These are phyloP conservation scores for Colletotrichum caudatum DNA, from an alignment of 2,329 filamentous ascomycete species.

Conservation along the genomic window DNA sequence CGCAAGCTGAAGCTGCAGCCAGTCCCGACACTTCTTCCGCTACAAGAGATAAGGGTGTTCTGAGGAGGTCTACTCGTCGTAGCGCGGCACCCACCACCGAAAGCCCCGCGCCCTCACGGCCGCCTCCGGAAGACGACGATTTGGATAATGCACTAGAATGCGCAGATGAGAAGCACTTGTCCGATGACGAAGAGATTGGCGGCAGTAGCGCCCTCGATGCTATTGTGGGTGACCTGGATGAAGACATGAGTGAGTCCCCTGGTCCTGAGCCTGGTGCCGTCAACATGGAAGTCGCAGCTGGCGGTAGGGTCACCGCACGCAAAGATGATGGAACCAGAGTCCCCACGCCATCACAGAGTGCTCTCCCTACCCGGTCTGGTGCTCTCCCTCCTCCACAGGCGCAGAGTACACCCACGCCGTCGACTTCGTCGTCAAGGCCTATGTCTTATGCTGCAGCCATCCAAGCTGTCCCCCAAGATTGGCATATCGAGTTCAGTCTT, in stretches of 20 bases:
- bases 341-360: slow-evolving; percentile 79
- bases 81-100: slow-evolving; percentile 63
- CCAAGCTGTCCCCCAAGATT: slow-evolving; percentile 85
- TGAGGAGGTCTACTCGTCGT: slow-evolving; percentile 74
- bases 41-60: slow-evolving; percentile 67
- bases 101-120: slow-evolving; percentile 62
- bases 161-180: slow-evolving; percentile 88
- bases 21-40: slow-evolving; percentile 61
- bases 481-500: slow-evolving; percentile 96
- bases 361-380: slow-evolving; percentile 55
- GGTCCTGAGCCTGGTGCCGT: slow-evolving; percentile 87
- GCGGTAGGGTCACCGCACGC: slow-evolving; percentile 88
- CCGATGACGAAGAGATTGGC: slow-evolving; percentile 76
- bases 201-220: slow-evolving; percentile 80
- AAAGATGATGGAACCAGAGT: slow-evolving; percentile 93
- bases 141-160: slow-evolving; percentile 84
- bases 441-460: slow-evolving; percentile 89
- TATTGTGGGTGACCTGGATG: slow-evolving; percentile 90
- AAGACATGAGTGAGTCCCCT: slow-evolving; percentile 80
- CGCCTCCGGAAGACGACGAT: slow-evolving; percentile 68
- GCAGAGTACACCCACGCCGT: slow-evolving; percentile 61
- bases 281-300: slow-evolving; percentile 88
- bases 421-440: slow-evolving; percentile 68
- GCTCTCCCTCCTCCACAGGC: slow-evolving; percentile 55
- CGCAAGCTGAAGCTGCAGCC: slow-evolving; percentile 54